Evolutionary conservation across 805 yeast species (phyloP).

Genomic region (Blastobotrys americana): DNA sequence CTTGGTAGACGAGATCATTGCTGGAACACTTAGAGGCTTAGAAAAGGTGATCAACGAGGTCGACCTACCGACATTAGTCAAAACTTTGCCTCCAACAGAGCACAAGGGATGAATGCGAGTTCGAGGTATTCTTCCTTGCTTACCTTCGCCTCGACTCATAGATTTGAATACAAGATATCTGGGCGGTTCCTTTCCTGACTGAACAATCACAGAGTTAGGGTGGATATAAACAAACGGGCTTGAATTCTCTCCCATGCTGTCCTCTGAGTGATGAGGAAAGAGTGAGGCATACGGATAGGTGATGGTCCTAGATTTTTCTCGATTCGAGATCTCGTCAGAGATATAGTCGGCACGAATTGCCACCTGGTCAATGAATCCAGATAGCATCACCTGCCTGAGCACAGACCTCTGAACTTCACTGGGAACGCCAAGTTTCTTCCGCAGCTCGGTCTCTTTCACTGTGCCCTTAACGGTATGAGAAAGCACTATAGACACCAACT

Average conservation of each 20-base stretch:
- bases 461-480: conserved; percentile 36
- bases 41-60: conserved; percentile 75
- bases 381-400: conserved; percentile 82
- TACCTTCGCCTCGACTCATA: conserved; percentile 49
- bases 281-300: conserved; percentile 50
- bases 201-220: conserved; percentile 60
- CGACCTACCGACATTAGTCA: conserved; percentile 67
- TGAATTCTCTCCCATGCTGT: conserved; percentile 29
- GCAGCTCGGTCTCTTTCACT: conserved; percentile 42
- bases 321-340: conserved; percentile 52
- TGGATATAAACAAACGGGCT: conserved; percentile 66
- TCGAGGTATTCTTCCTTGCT: conserved; percentile 38
- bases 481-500: conserved; percentile 67
- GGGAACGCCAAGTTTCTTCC: conserved; percentile 55
- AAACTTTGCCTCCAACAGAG: conserved; percentile 64
- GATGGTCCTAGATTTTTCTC: conserved; percentile 48
- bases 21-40: conserved; percentile 86
- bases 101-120: conserved; percentile 60
- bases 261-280: conserved; percentile 35
- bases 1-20: conserved; percentile 52
- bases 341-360: conserved; percentile 75
- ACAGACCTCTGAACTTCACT: conserved; percentile 61
- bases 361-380: conserved; percentile 88
- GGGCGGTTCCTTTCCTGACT: conserved; percentile 66
- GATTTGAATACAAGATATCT: conserved; percentile 67